These are phyloP conservation scores for Trichoderma simmonsii DNA, from an alignment of 2,329 filamentous ascomycete species.

Conservation along the genomic window DNA sequence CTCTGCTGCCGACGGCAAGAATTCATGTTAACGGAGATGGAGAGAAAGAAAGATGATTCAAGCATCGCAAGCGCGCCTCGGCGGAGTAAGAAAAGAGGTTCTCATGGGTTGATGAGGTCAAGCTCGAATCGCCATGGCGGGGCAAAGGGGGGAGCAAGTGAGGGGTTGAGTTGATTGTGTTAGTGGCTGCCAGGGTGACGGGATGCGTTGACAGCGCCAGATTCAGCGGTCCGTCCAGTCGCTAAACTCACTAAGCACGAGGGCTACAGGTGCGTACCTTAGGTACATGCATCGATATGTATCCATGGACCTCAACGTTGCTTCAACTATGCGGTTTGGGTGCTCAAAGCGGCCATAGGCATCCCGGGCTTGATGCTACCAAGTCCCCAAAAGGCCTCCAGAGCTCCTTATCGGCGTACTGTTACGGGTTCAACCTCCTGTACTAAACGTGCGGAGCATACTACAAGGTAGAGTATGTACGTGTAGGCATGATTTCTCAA, in stretches of 20 bases:
- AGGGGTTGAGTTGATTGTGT: background rate
- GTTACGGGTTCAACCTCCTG: background rate
- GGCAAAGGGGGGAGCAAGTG: slow-evolving; percentile 2
- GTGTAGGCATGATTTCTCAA: background rate
- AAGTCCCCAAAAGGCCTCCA: background rate
- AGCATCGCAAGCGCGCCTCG: background rate
- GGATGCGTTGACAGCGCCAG: slow-evolving; percentile 4
- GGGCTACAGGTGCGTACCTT: background rate
- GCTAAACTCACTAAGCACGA: background rate
- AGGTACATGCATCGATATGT: background rate
- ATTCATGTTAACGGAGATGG: background rate
- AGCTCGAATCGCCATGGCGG: slow-evolving; percentile 12
- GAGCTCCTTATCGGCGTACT: background rate
- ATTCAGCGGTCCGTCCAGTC: slow-evolving; percentile 7
- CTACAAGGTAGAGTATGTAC: background rate
- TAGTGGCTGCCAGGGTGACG: background rate
- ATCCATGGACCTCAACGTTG: background rate
- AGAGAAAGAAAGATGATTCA: background rate
- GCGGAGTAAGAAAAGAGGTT: slow-evolving; percentile 3
- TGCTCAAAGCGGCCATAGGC: background rate
- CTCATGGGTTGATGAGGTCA: slow-evolving; percentile 12
- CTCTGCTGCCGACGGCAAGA: background rate
- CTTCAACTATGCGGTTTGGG: background rate
- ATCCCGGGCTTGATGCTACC: background rate
- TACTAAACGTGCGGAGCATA: background rate